These are phyloP conservation scores for Geranium brycei DNA, from an alignment of 345 rosid genomes.

Conservation along the genomic window DNA sequence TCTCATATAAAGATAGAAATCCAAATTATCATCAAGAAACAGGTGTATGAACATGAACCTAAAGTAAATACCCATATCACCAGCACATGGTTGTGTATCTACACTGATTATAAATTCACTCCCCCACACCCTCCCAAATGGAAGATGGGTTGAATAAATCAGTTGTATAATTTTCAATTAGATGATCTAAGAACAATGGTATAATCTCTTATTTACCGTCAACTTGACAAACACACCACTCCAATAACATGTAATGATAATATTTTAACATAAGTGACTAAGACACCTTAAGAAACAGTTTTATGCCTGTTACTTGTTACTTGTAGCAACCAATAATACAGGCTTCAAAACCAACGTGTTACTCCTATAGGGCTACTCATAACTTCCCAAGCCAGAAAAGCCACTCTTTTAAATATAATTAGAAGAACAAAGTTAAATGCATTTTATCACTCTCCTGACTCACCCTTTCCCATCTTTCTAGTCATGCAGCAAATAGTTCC, in stretches of 20 bases:
- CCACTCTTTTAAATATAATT: neutral
- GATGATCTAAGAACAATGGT: neutral
- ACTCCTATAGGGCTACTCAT: neutral
- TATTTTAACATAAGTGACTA: no score
- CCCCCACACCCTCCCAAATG: neutral
- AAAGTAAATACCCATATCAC: neutral
- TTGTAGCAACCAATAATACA: neutral
- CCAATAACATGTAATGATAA: no score
- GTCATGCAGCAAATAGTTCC: neutral
- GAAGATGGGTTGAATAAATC: neutral
- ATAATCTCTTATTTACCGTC: neutral
- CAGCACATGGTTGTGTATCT: neutral
- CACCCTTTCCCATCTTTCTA: neutral
- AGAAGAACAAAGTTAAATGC: no score
- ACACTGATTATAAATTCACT: neutral
- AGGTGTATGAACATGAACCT: neutral
- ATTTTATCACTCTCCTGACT: neutral
- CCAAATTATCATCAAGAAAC: neutral
- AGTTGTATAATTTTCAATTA: neutral
- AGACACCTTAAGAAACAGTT: neutral
- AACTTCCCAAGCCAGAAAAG: neutral
- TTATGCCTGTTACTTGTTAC: neutral
- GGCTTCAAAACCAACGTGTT: neutral
- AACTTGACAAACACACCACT: neutral
- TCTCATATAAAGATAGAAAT: neutral